Conservation (phyloP, 1,139 yeast genomes). For the Taphrina communis region DNA sequence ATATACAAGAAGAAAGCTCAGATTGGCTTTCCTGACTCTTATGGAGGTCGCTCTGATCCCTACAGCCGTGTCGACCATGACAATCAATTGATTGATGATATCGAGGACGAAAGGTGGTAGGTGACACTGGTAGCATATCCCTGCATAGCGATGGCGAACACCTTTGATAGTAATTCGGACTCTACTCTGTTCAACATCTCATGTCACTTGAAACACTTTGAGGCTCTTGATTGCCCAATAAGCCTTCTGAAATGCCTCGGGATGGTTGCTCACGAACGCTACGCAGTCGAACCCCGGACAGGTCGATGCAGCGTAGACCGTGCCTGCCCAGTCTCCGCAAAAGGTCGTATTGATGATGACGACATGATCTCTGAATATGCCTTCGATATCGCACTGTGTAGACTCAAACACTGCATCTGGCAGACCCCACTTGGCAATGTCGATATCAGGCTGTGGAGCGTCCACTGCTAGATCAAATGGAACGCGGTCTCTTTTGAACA, state of each 20-base stretch:
- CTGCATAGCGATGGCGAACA: conserved; percentile 17
- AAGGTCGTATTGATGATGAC: conserved; percentile 38
- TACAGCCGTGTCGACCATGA: conserved; percentile 33
- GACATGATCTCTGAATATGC: conserved; percentile 33
- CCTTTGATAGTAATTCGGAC: no score
- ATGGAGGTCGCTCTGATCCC: conserved; percentile 17
- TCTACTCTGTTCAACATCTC: neutral
- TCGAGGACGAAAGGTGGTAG: conserved; percentile 40
- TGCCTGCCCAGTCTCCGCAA: conserved; percentile 44
- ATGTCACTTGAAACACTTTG: conserved; percentile 20
- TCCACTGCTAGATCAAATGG: conserved; percentile 6
- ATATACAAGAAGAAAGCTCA: neutral
- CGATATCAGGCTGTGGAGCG: conserved; percentile 37
- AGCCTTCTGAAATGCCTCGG: conserved; percentile 40
- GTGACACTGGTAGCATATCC: no score
- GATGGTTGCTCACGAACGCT: conserved; percentile 36
- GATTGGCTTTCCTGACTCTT: neutral
- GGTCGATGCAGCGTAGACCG: conserved; percentile 16
- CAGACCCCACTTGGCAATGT: conserved; percentile 20
- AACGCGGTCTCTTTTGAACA: conserved; percentile 17
- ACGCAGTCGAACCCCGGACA: conserved; percentile 37
- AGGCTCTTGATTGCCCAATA: conserved; percentile 42
- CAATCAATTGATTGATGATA: conserved; percentile 38
- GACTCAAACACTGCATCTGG: conserved; percentile 41
- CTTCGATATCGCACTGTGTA: conserved; percentile 34